Evolutionary conservation across 2,329 filamentous ascomycete genomes (phyloP).

Genomic region (Hypoxylon sp.): DNA sequence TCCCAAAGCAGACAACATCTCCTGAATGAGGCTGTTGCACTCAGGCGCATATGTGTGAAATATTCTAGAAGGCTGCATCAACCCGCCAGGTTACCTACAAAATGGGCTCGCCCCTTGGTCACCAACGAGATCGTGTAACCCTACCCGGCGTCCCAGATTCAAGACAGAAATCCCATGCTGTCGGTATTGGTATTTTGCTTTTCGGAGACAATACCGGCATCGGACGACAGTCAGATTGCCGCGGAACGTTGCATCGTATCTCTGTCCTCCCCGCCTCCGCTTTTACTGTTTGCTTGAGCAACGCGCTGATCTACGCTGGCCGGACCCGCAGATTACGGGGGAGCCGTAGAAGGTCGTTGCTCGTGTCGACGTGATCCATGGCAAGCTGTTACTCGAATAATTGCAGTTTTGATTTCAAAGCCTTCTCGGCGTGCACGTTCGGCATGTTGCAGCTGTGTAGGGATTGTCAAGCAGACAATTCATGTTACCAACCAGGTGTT

Average conservation of each 20-base stretch:
- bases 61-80: conserved; percentile 7
- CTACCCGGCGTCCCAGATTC: conserved; percentile 1
- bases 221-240: not conserved
- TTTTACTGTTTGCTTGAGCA: not conserved
- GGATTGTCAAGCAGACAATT: not conserved
- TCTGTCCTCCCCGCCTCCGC: not conserved
- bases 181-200: conserved; percentile 14
- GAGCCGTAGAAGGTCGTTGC: conserved; percentile 3
- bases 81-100: conserved; percentile 5
- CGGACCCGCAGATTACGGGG: conserved; percentile 3
- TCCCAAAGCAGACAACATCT: not conserved
- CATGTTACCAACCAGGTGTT: not conserved
- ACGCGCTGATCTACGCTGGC: not conserved
- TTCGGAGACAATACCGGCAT: not conserved
- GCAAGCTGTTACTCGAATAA: conserved; percentile 1
- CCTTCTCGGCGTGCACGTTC: not conserved
- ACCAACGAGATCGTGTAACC: conserved; percentile 11
- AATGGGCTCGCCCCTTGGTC: not conserved
- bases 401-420: not conserved
- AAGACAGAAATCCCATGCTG: conserved; percentile 10
- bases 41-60: not conserved
- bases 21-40: conserved; percentile 15
- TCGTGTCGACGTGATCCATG: conserved; percentile 1
- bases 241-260: conserved; percentile 14
- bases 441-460: conserved; percentile 5